Base-by-base conservation (phyloP, 768 basidiomycete species). In the Trametes elegans region DNA sequence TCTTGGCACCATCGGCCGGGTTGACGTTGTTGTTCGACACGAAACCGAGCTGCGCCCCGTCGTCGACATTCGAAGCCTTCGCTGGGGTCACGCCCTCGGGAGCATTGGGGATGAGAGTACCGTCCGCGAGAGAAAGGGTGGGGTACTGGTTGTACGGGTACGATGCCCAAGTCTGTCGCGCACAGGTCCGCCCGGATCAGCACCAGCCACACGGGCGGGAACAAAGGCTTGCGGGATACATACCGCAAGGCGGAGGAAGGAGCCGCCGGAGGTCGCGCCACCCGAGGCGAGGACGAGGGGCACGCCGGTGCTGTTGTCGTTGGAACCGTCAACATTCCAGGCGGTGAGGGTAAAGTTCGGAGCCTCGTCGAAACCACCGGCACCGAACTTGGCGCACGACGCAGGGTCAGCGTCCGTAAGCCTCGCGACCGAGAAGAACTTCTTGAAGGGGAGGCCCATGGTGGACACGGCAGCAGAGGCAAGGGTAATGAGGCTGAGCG, bases 61-160 rank as follows among this genome's bases (percentile, higher is more conserved):
- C 60, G 8, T 70, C 57, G 19, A 66, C 64, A 1, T 21, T 24
- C 11, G 74, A 73, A 53, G 76, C 78, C 71, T 72, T 75, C 18
- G 66, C 58, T 16, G 73, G 73, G 2, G 60, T 63, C 26, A 63
- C 19, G n/a, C 55, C 58, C 50, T 34, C 27, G 38, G n/a, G n/a
- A n/a, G 52, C 57, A 5, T 71, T 72, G 1, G 77, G 77, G 23
- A 71, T 68, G 16, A 82, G 62, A 7, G 68, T 69, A 28, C 72
- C 70, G 36, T 74, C 57, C 7, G 67, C 46, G 47, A 82, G 71
- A 26, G 70, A 67, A 11, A 81, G 55, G 13, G 63, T 43, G 0
- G 80, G 77, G 59, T 72, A 80, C 40, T 78, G 73, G 65, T 80
- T 71, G 69, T 76, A 79, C 13, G 78, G 79, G 64, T 68, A 81